These are phyloP conservation scores for Aegilops umbellulata DNA, from an alignment of 176 grass and related monocot species.

Conservation along the genomic window DNA sequence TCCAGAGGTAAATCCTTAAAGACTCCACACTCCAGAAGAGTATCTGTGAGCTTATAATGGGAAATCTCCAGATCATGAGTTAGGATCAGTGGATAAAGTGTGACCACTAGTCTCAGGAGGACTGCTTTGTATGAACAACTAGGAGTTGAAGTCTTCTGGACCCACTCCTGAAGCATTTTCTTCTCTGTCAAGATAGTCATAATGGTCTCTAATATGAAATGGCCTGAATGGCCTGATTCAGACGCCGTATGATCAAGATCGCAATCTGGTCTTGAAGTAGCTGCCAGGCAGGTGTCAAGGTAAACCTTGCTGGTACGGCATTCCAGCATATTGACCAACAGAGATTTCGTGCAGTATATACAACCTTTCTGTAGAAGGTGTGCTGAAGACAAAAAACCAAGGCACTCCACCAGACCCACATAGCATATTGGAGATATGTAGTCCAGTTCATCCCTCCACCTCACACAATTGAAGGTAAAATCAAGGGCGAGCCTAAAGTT, in stretches of 20 bases:
- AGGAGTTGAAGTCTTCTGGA: constrained; percentile 11
- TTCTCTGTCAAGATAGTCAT: constrained; percentile 26
- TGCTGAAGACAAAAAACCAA: constrained; percentile 52
- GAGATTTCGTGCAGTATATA: constrained; percentile 49
- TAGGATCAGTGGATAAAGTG: constrained; percentile 40
- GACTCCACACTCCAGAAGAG: constrained; percentile 4
- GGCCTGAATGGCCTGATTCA: background rate
- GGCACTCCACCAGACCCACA: constrained; percentile 57
- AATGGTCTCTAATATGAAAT: constrained; percentile 28
- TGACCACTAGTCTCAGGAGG: constrained; percentile 48
- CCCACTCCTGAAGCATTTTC: constrained; percentile 25
- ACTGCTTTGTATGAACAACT: background rate
- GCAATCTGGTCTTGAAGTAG: background rate
- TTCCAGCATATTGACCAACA: constrained; percentile 53
- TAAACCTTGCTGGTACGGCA: constrained; percentile 44
- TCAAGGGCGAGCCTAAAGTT: constrained; percentile 48
- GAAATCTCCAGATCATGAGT: background rate
- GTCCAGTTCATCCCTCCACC: constrained; percentile 32
- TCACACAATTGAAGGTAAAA: constrained; percentile 11
- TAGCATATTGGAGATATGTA: constrained; percentile 57
- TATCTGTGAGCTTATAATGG: constrained; percentile 13
- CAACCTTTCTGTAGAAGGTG: constrained; percentile 14
- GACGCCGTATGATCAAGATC: background rate
- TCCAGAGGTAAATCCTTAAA: constrained; percentile 34
- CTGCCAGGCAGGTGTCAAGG: constrained; percentile 35